A percentile compares a stretch with the other conserved stretches of the same genome.
Conservation (phyloP, 2,329 filamentous ascomycete genomes). For the Lachnellula suecica region DNA sequence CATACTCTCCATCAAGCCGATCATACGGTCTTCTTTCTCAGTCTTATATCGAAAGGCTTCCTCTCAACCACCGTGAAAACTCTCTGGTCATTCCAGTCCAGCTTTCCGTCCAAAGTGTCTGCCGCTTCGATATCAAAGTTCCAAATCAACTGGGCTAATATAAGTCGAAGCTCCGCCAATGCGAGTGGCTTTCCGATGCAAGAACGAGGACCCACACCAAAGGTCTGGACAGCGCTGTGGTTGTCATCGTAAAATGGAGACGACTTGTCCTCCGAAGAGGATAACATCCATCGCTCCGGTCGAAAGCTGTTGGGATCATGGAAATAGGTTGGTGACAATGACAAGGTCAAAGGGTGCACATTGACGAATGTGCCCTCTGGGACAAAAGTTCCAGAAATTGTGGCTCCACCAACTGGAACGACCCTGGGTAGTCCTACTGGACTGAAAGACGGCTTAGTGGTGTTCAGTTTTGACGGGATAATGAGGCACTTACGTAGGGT, state of each 20-base stretch:
- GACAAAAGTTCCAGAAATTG: background rate
- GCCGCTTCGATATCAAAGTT: slow-evolving; percentile 9
- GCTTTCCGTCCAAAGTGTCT: background rate
- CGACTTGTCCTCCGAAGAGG: background rate
- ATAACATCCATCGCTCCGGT: slow-evolving; percentile 22
- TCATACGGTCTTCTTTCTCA: background rate
- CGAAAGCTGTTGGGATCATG: slow-evolving; percentile 12
- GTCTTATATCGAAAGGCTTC: slow-evolving; percentile 2
- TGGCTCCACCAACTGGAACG: slow-evolving; percentile 4
- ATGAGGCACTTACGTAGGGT: slow-evolving; percentile 19
- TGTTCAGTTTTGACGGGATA: background rate
- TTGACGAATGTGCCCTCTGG: slow-evolving; percentile 7
- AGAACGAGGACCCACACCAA: slow-evolving; percentile 30
- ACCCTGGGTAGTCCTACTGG: background rate
- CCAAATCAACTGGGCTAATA: slow-evolving; percentile 7
- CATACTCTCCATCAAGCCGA: too few species aligned
- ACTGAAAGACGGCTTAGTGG: background rate
- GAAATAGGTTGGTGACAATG: slow-evolving; percentile 7
- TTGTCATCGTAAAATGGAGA: slow-evolving; percentile 32
- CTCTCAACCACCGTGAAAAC: slow-evolving; percentile 5
- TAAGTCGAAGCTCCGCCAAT: slow-evolving; percentile 8
- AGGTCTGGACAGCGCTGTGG: slow-evolving; percentile 29
- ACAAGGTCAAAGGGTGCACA: slow-evolving; percentile 5
- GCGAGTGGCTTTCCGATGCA: slow-evolving; percentile 28
- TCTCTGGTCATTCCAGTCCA: slow-evolving; percentile 3